Conservation (phyloP, 163 green algal genomes). For the Scenedesmus sp. region DNA sequence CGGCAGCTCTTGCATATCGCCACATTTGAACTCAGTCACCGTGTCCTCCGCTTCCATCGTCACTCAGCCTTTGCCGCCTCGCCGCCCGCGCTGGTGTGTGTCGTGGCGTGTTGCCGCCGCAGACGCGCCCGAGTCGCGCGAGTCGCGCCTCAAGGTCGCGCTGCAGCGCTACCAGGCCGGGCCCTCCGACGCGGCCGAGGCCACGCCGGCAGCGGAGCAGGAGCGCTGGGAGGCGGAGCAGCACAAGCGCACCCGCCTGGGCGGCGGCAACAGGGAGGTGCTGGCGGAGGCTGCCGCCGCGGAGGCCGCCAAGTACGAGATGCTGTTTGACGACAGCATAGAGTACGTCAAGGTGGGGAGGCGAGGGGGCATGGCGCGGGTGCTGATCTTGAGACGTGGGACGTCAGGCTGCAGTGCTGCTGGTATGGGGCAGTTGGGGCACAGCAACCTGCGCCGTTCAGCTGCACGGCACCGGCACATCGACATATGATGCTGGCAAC, state of each 20-base stretch:
- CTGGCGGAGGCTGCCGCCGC: conserved; percentile 47
- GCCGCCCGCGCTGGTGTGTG: background rate
- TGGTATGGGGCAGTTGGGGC: background rate
- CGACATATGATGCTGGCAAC: too few relatives aligned
- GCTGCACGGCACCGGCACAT: too few relatives aligned
- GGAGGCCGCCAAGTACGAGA: conserved; percentile 79
- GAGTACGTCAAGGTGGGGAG: conserved; percentile 87
- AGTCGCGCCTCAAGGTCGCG: conserved; percentile 55
- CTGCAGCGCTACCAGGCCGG: conserved; percentile 77
- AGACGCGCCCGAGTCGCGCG: conserved; percentile 49
- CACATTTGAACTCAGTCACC: too few relatives aligned
- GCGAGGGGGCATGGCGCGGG: too few relatives aligned
- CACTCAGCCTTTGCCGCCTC: background rate
- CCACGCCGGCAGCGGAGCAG: conserved; percentile 86
- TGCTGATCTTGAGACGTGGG: too few relatives aligned
- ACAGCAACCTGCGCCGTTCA: too few relatives aligned
- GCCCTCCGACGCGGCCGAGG: conserved; percentile 63
- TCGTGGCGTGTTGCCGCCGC: conserved; percentile 53
- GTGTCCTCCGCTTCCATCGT: background rate
- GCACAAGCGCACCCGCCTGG: conserved; percentile 68
- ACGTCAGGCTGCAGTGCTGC: too few relatives aligned
- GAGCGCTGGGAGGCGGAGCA: conserved; percentile 95
- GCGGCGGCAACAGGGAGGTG: conserved; percentile 46
- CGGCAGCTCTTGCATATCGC: too few relatives aligned
- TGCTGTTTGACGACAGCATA: conserved; percentile 97